These are phyloP conservation scores for Recurvomyces mirabilis DNA, from an alignment of 495 filamentous ascomycete genomes.

Conservation along the genomic window DNA sequence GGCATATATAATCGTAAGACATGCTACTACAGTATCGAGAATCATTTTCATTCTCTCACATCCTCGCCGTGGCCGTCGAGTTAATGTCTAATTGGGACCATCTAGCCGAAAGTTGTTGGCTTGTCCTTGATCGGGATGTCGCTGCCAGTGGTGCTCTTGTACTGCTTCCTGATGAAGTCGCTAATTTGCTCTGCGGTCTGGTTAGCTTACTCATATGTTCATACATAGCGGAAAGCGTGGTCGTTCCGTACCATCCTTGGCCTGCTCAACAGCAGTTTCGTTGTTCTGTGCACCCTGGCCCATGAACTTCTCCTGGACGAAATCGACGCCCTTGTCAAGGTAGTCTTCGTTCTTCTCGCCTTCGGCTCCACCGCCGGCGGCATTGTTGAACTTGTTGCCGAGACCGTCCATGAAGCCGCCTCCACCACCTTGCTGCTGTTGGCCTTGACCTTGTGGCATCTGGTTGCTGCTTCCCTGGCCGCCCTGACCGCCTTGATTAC, in stretches of 20 bases:
- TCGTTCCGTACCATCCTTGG: slow-evolving; percentile 49
- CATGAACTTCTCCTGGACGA: slow-evolving; percentile 55
- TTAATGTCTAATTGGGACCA: too few relatives aligned
- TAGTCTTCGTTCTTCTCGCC: slow-evolving; percentile 55
- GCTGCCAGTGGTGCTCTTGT: slow-evolving; percentile 48
- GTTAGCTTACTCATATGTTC: neutral
- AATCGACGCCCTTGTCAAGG: slow-evolving; percentile 58
- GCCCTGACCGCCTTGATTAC: slow-evolving; percentile 5
- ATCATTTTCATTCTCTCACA: too few relatives aligned
- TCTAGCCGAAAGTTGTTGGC: too few relatives aligned
- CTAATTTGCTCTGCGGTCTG: slow-evolving; percentile 14
- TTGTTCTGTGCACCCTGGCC: slow-evolving; percentile 55
- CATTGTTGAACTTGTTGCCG: slow-evolving; percentile 45
- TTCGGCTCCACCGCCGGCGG: slow-evolving; percentile 51
- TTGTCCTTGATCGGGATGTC: slow-evolving; percentile 57
- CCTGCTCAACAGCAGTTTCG: slow-evolving; percentile 60
- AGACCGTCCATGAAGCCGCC: slow-evolving; percentile 44
- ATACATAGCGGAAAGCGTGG: slow-evolving; percentile 36
- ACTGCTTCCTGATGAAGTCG: slow-evolving; percentile 47
- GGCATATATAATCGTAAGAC: neutral
- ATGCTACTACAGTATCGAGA: too few relatives aligned
- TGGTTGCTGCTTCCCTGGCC: slow-evolving; percentile 7
- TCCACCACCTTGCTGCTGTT: slow-evolving; percentile 23
- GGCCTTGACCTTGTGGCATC: neutral
- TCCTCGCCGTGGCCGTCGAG: too few relatives aligned